phyloP scores from a whole-genome alignment of 2,329 filamentous ascomycete species.

The Mycosphaerelloides madeirae region DNA sequence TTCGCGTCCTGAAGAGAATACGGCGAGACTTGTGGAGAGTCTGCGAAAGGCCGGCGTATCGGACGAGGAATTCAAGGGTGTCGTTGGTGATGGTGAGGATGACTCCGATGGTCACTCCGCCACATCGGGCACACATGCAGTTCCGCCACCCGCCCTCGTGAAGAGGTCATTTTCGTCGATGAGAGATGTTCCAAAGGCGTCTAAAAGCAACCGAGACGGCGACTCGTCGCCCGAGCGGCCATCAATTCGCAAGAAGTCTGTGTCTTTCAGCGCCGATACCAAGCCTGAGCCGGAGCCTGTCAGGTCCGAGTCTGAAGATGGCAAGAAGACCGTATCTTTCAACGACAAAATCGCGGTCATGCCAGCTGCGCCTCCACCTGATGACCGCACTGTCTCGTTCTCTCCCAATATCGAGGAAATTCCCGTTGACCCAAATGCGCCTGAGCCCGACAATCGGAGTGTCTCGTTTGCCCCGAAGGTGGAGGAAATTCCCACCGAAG shows the following conservation, averaged over 20 bases:
- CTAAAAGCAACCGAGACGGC: not conserved
- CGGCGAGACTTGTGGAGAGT: conserved; percentile 64
- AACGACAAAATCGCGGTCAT: conserved; percentile 34
- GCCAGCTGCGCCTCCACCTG: conserved; percentile 31
- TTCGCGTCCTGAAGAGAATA: conserved; percentile 58
- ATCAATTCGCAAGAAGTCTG: conserved; percentile 47
- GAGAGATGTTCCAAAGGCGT: conserved; percentile 2
- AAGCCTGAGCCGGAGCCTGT: conserved; percentile 42
- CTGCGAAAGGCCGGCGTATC: conserved; percentile 70
- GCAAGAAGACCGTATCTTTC: conserved; percentile 33
- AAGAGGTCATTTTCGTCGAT: conserved; percentile 3
- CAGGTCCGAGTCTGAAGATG: conserved; percentile 29
- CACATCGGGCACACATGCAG: not conserved
- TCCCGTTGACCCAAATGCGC: conserved; percentile 16
- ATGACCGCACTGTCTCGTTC: conserved; percentile 31
- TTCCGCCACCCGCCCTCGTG: conserved; percentile 16
- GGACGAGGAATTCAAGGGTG: not conserved
- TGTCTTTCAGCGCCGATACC: conserved; percentile 60
- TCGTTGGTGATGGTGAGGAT: conserved; percentile 24
- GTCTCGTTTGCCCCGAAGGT: not conserved
- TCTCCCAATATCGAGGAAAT: conserved; percentile 31
- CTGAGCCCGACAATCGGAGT: not conserved
- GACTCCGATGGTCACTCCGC: conserved; percentile 7
- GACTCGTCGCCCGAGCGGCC: conserved; percentile 14
- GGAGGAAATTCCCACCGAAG: not conserved